These are phyloP conservation scores for Taphrina sp. DNA, from an alignment of 1,139 yeast species.

Conservation along the genomic window DNA sequence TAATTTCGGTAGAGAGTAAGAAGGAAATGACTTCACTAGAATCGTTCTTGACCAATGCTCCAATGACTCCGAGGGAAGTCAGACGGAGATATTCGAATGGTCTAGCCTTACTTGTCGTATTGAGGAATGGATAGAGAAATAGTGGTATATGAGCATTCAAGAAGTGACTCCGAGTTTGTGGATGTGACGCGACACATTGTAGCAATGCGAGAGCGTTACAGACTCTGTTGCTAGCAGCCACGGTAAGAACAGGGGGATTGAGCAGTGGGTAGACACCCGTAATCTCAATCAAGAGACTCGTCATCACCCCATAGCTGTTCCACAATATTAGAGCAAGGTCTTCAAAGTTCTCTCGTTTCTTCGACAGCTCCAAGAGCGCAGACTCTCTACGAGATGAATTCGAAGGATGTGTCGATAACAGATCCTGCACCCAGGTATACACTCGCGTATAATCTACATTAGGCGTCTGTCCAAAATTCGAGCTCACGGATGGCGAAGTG, in stretches of 20 bases:
- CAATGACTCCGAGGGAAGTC: constrained; percentile 93
- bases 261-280: constrained; percentile 84
- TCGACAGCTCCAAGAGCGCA: constrained; percentile 86
- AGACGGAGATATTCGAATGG: constrained; percentile 90
- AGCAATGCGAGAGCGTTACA: constrained; percentile 92
- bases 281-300: constrained; percentile 83
- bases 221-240: constrained; percentile 86
- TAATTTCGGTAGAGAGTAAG: constrained; percentile 86
- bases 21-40: constrained; percentile 93
- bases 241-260: constrained; percentile 81
- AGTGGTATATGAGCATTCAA: constrained; percentile 88
- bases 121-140: constrained; percentile 87
- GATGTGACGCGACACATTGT: constrained; percentile 95
- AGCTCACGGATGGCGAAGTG: constrained; percentile 1
- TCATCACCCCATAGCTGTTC: constrained; percentile 93
- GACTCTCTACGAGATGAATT: constrained; percentile 58
- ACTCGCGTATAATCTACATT: constrained; percentile 71
- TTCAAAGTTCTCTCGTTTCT: constrained; percentile 90
- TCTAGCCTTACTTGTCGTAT: constrained; percentile 85
- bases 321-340: constrained; percentile 89
- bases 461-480: constrained; percentile 3
- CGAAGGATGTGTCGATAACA: constrained; percentile 48
- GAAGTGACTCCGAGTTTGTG: constrained; percentile 80
- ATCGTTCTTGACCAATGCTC: constrained; percentile 93
- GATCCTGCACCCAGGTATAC: constrained; percentile 83